These are phyloP conservation scores for Colletotrichum agaves DNA, from an alignment of 2,329 filamentous ascomycete genomes.

Conservation along the genomic window DNA sequence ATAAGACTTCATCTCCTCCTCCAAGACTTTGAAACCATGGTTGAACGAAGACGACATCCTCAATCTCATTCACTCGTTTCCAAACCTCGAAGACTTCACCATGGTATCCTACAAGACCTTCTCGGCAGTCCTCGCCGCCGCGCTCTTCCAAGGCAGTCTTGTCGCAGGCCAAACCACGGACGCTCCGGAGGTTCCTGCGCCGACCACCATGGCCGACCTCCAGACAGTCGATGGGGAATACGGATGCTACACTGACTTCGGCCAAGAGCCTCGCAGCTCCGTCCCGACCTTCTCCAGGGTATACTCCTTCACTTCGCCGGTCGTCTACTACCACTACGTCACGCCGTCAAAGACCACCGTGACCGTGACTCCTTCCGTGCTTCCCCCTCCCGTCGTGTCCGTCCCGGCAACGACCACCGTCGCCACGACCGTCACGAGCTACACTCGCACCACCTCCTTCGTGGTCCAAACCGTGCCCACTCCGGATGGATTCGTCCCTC, in stretches of 20 bases:
- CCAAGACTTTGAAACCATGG: neutral
- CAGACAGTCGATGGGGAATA: conserved; percentile 20
- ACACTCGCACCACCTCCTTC: conserved; percentile 12
- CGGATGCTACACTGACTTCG: conserved; percentile 33
- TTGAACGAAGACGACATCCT: neutral
- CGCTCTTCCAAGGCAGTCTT: neutral
- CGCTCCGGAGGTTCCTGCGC: neutral
- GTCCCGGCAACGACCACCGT: neutral
- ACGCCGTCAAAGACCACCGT: conserved; percentile 20
- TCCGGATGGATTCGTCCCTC: conserved; percentile 2
- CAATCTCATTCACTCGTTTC: neutral
- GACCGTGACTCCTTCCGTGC: conserved; percentile 14
- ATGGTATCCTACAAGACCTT: neutral
- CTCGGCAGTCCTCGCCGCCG: neutral
- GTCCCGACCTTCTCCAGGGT: conserved; percentile 22
- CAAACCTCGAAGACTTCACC: neutral
- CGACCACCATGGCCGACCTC: neutral
- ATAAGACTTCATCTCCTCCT: neutral
- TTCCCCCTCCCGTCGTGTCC: neutral
- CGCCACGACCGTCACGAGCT: conserved; percentile 1
- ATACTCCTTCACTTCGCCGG: conserved; percentile 25
- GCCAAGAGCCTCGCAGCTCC: neutral
- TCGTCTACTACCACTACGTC: conserved; percentile 21
- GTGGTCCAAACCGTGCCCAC: neutral
- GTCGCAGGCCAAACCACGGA: neutral